phyloP scores from a whole-genome alignment of 148 eudicot species.

The Cornus kousa region DNA sequence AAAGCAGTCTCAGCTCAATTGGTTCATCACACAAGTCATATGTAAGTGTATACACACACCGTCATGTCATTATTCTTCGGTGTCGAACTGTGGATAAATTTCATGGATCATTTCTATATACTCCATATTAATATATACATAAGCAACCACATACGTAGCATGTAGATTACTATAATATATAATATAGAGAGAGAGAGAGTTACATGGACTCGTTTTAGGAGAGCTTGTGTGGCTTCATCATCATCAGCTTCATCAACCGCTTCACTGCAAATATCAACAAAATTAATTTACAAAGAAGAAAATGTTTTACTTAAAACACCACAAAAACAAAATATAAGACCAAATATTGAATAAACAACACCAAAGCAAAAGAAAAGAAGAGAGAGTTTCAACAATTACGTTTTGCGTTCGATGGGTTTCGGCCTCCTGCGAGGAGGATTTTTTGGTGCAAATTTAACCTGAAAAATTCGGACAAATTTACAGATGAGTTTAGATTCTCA shows the following conservation, averaged over 20 bases:
- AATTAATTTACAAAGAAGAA: not conserved
- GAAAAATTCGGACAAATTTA: not conserved
- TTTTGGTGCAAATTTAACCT: constrained; percentile 44
- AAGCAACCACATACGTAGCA: not conserved
- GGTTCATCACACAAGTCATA: too few species aligned
- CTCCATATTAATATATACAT: not conserved
- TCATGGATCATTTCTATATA: too few species aligned
- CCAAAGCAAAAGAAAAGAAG: not conserved
- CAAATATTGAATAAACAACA: not conserved
- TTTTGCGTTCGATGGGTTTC: constrained; percentile 18
- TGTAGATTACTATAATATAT: not conserved
- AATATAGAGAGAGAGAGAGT: constrained; percentile 11
- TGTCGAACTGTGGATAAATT: too few species aligned
- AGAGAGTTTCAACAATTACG: constrained; percentile 13
- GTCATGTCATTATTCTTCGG: too few species aligned
- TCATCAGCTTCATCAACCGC: not conserved
- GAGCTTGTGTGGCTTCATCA: constrained; percentile 23
- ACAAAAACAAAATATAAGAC: not conserved
- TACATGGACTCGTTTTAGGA: constrained; percentile 29
- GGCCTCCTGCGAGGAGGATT: constrained; percentile 29
- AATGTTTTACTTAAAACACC: not conserved
- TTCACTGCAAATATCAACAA: constrained; percentile 30
- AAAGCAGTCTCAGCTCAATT: too few species aligned
- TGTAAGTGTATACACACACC: too few species aligned
- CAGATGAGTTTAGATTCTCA: not conserved